These are phyloP conservation scores for Rhynchospora tenuis DNA, from an alignment of 176 grass and related monocot species.

Conservation along the genomic window DNA sequence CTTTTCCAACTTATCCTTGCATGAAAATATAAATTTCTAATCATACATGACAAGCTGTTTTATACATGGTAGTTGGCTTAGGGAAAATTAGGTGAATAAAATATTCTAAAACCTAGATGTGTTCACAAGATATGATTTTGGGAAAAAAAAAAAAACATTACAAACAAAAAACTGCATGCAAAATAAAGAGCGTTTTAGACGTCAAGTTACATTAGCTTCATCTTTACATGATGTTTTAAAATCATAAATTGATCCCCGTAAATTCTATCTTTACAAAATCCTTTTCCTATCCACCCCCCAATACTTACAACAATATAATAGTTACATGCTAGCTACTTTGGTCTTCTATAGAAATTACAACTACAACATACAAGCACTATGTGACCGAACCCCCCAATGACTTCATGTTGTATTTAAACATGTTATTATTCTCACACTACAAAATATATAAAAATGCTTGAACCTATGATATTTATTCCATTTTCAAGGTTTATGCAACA, in stretches of 20 bases:
- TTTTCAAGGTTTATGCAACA: slow-evolving; percentile 53
- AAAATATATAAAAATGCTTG: slow-evolving; percentile 38
- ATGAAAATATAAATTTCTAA: no score
- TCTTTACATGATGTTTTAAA: slow-evolving; percentile 48
- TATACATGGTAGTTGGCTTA: no score
- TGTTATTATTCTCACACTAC: slow-evolving; percentile 48
- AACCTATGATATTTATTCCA: slow-evolving; percentile 12
- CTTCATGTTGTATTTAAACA: slow-evolving; percentile 24
- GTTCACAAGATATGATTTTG: no score
- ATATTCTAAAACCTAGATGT: no score
- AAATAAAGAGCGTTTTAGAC: slow-evolving; percentile 31
- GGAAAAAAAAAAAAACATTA: not conserved
- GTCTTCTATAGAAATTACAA: slow-evolving; percentile 63
- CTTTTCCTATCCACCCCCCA: slow-evolving; percentile 46
- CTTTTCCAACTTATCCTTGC: not conserved
- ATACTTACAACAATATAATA: slow-evolving; percentile 47
- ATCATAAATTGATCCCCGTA: slow-evolving; percentile 34
- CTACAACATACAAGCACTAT: slow-evolving; percentile 47
- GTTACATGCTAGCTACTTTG: slow-evolving; percentile 49
- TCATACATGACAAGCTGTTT: no score
- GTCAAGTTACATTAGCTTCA: slow-evolving; percentile 33
- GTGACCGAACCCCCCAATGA: not conserved
- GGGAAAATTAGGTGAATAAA: no score
- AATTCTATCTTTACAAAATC: slow-evolving; percentile 79
- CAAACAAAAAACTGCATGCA: not conserved